Conservation (phyloP, 208 protist species). For the Sergeia podlipaevii region DNA sequence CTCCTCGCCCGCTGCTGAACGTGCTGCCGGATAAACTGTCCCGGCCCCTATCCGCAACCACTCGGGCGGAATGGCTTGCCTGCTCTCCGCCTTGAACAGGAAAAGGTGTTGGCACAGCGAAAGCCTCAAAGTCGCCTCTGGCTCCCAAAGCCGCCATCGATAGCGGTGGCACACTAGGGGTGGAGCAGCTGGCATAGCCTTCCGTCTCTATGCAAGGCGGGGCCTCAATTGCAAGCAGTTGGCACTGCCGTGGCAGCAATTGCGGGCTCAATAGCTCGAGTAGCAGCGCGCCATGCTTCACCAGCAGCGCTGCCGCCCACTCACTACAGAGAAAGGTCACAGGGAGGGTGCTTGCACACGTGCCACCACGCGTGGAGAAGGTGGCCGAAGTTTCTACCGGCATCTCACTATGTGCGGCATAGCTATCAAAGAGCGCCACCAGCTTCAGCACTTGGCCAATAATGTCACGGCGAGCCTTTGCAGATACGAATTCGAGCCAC, state of each 20-base stretch:
- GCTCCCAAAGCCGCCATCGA: not conserved
- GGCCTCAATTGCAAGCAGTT: conserved; percentile 9
- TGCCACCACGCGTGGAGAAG: conserved; percentile 40
- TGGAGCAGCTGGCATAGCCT: not conserved
- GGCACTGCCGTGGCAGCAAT: conserved; percentile 17
- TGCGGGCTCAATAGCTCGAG: conserved; percentile 27
- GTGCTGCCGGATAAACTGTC: not conserved
- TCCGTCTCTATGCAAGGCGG: not conserved
- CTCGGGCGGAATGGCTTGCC: too few species aligned
- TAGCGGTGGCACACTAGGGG: not conserved
- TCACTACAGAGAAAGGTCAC: conserved; percentile 38
- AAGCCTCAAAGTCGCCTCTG: too few species aligned
- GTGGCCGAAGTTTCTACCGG: conserved; percentile 28
- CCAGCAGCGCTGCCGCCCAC: conserved; percentile 27
- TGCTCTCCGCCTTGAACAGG: too few species aligned
- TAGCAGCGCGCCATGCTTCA: conserved; percentile 18
- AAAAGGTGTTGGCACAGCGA: too few species aligned
- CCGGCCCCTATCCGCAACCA: too few species aligned
- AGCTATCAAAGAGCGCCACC: conserved; percentile 67
- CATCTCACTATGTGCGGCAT: conserved; percentile 69
- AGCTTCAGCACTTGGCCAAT: conserved; percentile 51
- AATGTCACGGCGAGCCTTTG: conserved; percentile 32
- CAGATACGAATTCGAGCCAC: conserved; percentile 44
- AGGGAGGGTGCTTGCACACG: conserved; percentile 22
- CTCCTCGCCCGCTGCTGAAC: not conserved